Evolutionary conservation across 164 flowering plant species (phyloP), one percentile per base, ranked within the genome.

Genomic region (Annona squamosa): DNA sequence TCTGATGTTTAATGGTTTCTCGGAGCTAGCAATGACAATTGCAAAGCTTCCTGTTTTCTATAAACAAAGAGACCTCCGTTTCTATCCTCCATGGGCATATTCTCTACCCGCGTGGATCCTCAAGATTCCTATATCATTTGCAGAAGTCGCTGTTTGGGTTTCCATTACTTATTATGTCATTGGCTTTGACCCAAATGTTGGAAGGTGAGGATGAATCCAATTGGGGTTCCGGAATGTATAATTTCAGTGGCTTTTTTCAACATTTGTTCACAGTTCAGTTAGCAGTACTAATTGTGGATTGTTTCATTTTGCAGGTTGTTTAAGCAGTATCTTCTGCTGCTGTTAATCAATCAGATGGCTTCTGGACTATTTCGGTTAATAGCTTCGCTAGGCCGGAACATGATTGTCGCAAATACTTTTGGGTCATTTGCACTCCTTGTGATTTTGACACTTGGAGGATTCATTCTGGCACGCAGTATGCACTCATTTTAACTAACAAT

Each of bases 11-110:
- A 75, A 75, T 65, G 77, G 73, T 26, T 70, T 64, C 26, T 44
- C 77, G 1, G 77, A 75, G 46, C 70, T 75, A 3, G 57, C 77
- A 63, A 70, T 75, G 77, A 75, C 77, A 4, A 71, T 75, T 44
- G 65, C 70, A 43, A 75, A 75, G 64, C 77, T 75, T 26, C 77
- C 77, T 46, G 73, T 75, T 65, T 75, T 75, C 73, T 75, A 75
- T 41, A 75, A 74, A 65, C 77, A 75, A 52, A 70, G 77, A 46
- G 77, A 75, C 74, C 73, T 75, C 10, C 63, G 71, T n/a, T 75
- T 75, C 48, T 75, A 48, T 57, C 77, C 77, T 48, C 43, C 77
- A 9, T 71, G 74, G 77, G 70, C 77, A 43, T 75, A 70, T 19
- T 48, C 77, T 1, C 63, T 75, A 18, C 77, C 77, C 18, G 48